These are phyloP conservation scores for Phytophthora cactorum DNA, from an alignment of 352 stramenopile genomes.

Conservation along the genomic window DNA sequence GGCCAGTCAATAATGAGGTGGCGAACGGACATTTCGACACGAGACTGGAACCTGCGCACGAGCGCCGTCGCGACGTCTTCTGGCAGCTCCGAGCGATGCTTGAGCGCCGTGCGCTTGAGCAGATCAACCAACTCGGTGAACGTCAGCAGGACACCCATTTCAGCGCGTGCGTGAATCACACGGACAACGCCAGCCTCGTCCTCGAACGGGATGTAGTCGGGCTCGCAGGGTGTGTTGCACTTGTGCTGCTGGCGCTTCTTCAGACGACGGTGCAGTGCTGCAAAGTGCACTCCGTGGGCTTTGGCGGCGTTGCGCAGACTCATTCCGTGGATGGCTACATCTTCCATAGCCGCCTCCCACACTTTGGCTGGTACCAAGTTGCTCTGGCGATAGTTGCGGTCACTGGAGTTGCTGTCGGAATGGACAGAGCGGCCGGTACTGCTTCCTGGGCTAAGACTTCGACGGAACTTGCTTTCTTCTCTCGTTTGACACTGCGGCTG, in stretches of 20 bases:
- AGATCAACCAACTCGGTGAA: conserved; percentile 76
- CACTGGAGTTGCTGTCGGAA: conserved; percentile 35
- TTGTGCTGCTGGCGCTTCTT: conserved; percentile 71
- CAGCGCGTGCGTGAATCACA: conserved; percentile 70
- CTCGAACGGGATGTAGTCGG: conserved; percentile 72
- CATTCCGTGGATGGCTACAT: conserved; percentile 72
- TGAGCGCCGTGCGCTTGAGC: conserved; percentile 61
- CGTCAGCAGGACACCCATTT: conserved; percentile 74
- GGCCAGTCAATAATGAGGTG: conserved; percentile 74
- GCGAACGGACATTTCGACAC: conserved; percentile 65
- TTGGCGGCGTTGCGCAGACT: conserved; percentile 71
- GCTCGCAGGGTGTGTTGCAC: conserved; percentile 41
- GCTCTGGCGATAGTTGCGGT: conserved; percentile 55
- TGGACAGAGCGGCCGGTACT: conserved; percentile 15
- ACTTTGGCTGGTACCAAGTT: conserved; percentile 63
- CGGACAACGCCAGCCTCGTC: conserved; percentile 74
- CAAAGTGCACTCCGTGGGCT: conserved; percentile 68
- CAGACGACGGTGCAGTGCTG: conserved; percentile 65
- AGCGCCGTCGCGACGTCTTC: conserved; percentile 47
- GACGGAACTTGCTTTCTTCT: conserved; percentile 22
- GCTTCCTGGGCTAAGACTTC: conserved; percentile 27
- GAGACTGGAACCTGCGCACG: conserved; percentile 60
- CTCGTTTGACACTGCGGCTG: conserved; percentile 10
- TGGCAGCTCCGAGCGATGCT: conserved; percentile 52
- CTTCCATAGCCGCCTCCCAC: conserved; percentile 73